Evolutionary conservation across 2,329 filamentous ascomycete genomes (phyloP).

Genomic region (Epichloe amarillans): DNA sequence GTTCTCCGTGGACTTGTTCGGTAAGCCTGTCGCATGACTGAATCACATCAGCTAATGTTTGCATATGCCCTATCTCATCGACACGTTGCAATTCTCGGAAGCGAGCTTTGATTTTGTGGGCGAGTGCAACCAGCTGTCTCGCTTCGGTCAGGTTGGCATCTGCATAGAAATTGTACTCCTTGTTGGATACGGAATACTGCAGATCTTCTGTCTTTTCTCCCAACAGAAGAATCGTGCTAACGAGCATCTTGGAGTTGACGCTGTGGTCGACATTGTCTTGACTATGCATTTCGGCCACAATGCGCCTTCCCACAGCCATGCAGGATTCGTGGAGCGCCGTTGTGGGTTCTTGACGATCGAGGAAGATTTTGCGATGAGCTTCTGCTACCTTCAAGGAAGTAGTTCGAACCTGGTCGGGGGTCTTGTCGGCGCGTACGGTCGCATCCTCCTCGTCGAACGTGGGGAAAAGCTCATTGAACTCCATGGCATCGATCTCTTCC

Average conservation of each 20-base stretch:
- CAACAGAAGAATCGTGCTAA: constrained; percentile 52
- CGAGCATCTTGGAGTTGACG: constrained; percentile 44
- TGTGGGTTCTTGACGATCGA: constrained; percentile 25
- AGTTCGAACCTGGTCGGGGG: constrained; percentile 31
- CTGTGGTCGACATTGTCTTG: constrained; percentile 19
- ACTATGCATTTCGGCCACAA: constrained; percentile 16
- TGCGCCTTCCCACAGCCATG: constrained; percentile 28
- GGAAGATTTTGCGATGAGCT: constrained; percentile 43
- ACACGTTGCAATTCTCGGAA: constrained; percentile 58
- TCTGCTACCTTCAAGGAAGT: constrained; percentile 48
- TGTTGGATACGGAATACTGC: constrained; percentile 23
- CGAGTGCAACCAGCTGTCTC: constrained; percentile 56
- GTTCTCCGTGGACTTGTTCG: constrained; percentile 64
- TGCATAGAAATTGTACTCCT: constrained; percentile 75
- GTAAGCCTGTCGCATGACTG: constrained; percentile 61
- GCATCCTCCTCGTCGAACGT: constrained; percentile 44
- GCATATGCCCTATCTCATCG: constrained; percentile 59
- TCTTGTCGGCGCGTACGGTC: constrained; percentile 17
- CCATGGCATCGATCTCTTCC: constrained; percentile 59
- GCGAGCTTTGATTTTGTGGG: constrained; percentile 54
- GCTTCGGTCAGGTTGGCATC: constrained; percentile 66
- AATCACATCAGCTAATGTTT: constrained; percentile 65
- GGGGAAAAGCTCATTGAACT: constrained; percentile 73
- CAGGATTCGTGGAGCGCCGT: constrained; percentile 31
- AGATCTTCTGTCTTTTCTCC: constrained; percentile 42